These are phyloP conservation scores for Thelephora terrestris DNA, from an alignment of 1,284 basidiomycete genomes.

Conservation along the genomic window DNA sequence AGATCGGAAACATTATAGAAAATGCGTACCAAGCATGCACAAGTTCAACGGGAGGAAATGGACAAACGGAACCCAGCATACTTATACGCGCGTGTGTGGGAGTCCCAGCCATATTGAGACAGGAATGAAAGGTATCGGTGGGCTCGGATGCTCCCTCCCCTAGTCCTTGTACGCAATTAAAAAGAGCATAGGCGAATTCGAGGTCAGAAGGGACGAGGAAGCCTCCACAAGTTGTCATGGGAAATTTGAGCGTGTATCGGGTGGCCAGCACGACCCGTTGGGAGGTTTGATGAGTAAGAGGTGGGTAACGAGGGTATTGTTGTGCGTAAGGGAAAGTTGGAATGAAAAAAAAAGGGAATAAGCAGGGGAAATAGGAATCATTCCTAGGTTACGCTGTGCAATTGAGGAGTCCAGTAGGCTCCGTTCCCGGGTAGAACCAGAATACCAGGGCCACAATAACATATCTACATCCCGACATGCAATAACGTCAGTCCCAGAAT, in stretches of 20 bases:
- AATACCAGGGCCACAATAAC: slow-evolving; percentile 51
- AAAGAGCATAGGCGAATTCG: not conserved
- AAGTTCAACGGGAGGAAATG: too few species aligned
- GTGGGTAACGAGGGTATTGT: too few species aligned
- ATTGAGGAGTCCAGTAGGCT: not conserved
- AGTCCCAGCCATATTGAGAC: too few species aligned
- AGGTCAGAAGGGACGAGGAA: too few species aligned
- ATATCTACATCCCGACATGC: slow-evolving; percentile 32
- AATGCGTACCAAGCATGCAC: too few species aligned
- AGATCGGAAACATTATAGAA: too few species aligned
- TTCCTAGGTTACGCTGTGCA: not conserved
- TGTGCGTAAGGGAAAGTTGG: not conserved
- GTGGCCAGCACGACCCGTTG: too few species aligned
- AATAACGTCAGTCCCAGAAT: slow-evolving; percentile 1
- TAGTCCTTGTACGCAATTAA: not conserved
- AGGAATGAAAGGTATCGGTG: not conserved
- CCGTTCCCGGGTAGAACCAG: slow-evolving; percentile 51
- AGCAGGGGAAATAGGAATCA: not conserved
- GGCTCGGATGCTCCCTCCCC: not conserved
- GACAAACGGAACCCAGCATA: too few species aligned
- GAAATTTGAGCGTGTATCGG: too few species aligned
- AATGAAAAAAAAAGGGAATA: not conserved
- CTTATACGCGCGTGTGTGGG: too few species aligned
- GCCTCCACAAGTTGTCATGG: too few species aligned
- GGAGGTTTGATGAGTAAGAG: too few species aligned